Base-by-base conservation (phyloP, 2,329 filamentous ascomycete genomes). In the Claviceps sp. region DNA sequence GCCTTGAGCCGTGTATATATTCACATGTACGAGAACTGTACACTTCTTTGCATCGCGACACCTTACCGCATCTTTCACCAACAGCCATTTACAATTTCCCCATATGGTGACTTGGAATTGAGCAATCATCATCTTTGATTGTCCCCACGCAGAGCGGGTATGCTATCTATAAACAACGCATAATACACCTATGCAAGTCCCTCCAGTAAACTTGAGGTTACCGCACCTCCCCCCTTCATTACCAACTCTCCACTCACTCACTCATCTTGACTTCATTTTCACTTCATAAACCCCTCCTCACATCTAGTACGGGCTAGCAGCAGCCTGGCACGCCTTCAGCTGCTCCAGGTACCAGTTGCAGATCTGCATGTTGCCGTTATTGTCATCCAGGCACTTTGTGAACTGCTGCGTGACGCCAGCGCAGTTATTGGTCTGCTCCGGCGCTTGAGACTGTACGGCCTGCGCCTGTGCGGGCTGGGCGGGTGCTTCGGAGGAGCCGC, bases 311-410 rank as follows among this genome's bases (percentile, higher is more conserved):
- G 74, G 81, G 70, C 75, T 81, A 52, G 87, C 84, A 61, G 87
- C 86, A 58, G 79, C 73, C 76, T 91, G 87, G 77, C 87, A 91
- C 52, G 87, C 85, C 78, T 90, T 91, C 70, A 98, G 77, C 79
- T 98, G 91, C 70, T 98, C 93, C 62, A 98, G 74, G 70, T 98
- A 98, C 90, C 91, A 98, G 60, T 87, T 86, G 75, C 93, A 98
- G 66, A 96, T 94, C 66, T 85, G 84, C 85, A 98, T 82, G 72
- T 93, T 89, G 61, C 93, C 93, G 66, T 82, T 75, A 70, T 98
- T 86, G 65, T 97, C 87, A 70, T 97, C 90, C 84, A 98, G 85
- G 78, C 93, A 98, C 74, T 84, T 85, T 63, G 89, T 90, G 78
- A 98, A 97, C 72, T 79, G 81, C 70, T 83, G 81, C 51, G 89